A percentile compares a stretch with the other conserved stretches of the same genome.
phyloP scores from a whole-genome alignment of 371 early-diverging fungal genomes.

The Circinella umbellata region DNA sequence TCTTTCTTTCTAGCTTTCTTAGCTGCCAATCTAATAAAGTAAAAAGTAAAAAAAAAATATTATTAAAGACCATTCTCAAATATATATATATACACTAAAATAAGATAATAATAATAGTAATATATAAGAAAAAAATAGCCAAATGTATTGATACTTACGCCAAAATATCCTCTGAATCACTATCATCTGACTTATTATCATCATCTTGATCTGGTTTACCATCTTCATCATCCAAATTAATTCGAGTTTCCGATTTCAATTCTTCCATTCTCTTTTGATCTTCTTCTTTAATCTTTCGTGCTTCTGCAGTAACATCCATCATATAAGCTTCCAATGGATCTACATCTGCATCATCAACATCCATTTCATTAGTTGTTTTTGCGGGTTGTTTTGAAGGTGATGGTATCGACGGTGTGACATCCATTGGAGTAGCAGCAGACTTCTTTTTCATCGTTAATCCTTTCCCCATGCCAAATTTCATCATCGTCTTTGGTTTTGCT shows the following conservation, averaged over 20 bases:
- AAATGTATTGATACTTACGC: conserved; percentile 52
- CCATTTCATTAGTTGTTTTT: conserved; percentile 21
- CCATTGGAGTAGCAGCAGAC: not conserved
- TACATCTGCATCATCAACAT: conserved; percentile 35
- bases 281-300: conserved; percentile 71
- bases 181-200: conserved; percentile 57
- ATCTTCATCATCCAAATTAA: conserved; percentile 49
- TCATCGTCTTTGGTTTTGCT: conserved; percentile 39
- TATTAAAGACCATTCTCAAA: not conserved
- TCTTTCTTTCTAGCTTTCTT: conserved; percentile 92
- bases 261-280: conserved; percentile 52
- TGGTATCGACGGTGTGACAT: not conserved
- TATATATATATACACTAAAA: not conserved
- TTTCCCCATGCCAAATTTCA: conserved; percentile 49
- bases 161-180: conserved; percentile 78
- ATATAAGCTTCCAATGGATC: conserved; percentile 89
- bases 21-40: conserved; percentile 64
- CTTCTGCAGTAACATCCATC: conserved; percentile 81
- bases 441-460: conserved; percentile 23
- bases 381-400: conserved; percentile 13
- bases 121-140: too few species aligned
- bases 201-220: conserved; percentile 45
- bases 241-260: conserved; percentile 31
- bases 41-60: not conserved
- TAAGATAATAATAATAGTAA: conserved; percentile 2